These are phyloP conservation scores for Penicillium turbatum DNA, from an alignment of 495 filamentous ascomycete genomes.

Conservation along the genomic window DNA sequence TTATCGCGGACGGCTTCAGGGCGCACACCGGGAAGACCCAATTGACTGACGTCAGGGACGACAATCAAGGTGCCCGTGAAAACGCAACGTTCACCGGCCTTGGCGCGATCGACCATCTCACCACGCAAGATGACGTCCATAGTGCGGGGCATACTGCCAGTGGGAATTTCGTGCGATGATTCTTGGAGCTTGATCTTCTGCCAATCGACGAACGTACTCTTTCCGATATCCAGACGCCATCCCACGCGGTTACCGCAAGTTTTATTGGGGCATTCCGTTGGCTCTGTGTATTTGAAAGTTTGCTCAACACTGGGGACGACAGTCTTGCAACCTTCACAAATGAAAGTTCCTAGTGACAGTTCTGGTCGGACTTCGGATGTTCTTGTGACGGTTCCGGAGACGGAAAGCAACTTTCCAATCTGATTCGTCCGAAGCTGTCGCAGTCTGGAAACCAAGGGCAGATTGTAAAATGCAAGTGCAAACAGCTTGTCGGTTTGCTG, in stretches of 20 bases:
- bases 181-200: conserved; percentile 97
- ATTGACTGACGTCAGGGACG: conserved; percentile 92
- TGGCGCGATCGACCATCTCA: conserved; percentile 95
- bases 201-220: conserved; percentile 98
- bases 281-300: conserved; percentile 95
- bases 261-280: conserved; percentile 89
- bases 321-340: conserved; percentile 78
- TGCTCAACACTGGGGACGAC: conserved; percentile 90
- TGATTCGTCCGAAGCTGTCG: conserved; percentile 85
- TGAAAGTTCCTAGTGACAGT: conserved; percentile 85
- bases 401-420: conserved; percentile 86
- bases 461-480: conserved; percentile 90
- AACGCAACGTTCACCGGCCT: conserved; percentile 95
- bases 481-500: conserved; percentile 97
- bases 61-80: conserved; percentile 97
- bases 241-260: conserved; percentile 84
- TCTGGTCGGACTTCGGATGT: conserved; percentile 97
- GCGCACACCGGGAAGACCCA: conserved; percentile 81
- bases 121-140: conserved; percentile 98
- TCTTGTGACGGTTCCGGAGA: conserved; percentile 93
- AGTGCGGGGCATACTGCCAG: conserved; percentile 96
- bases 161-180: conserved; percentile 96
- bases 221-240: conserved; percentile 92
- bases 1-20: conserved; percentile 85
- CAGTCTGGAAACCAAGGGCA: conserved; percentile 88